These are phyloP conservation scores for Cajanus cajan DNA, from an alignment of 306 rosid species.

Conservation along the genomic window DNA sequence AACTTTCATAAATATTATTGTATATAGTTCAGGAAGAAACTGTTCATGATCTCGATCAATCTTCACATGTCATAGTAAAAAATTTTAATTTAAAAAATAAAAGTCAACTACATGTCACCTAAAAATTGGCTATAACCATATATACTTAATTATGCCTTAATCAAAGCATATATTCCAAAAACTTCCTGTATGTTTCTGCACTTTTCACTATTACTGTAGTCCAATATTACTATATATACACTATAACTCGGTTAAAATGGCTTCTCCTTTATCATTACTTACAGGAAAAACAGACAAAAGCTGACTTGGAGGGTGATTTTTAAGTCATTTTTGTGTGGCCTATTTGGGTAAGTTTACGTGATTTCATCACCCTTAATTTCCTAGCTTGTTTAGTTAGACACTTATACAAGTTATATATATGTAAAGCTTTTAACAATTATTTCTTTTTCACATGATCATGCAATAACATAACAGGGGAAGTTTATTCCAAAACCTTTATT, in stretches of 20 bases:
- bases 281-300: conserved; percentile 53
- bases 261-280: background rate
- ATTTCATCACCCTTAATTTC: background rate
- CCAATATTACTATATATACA: background rate
- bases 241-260: background rate
- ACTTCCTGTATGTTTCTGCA: background rate
- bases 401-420: too few relatives aligned
- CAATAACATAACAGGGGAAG: conserved; percentile 37
- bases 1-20: too few relatives aligned
- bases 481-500: conserved; percentile 48
- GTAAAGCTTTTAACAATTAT: background rate
- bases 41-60: too few relatives aligned
- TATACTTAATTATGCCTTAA: too few relatives aligned
- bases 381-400: background rate
- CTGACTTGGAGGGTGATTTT: conserved; percentile 48
- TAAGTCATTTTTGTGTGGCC: conserved; percentile 53
- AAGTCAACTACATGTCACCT: too few relatives aligned
- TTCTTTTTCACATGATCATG: background rate
- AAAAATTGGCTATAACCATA: too few relatives aligned
- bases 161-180: too few relatives aligned
- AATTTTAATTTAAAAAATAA: too few relatives aligned
- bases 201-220: background rate
- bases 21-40: too few relatives aligned
- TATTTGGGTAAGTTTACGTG: conserved; percentile 51
- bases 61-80: too few relatives aligned